These are phyloP conservation scores for Fusarium concolor DNA, from an alignment of 2,329 filamentous ascomycete genomes.

Conservation along the genomic window DNA sequence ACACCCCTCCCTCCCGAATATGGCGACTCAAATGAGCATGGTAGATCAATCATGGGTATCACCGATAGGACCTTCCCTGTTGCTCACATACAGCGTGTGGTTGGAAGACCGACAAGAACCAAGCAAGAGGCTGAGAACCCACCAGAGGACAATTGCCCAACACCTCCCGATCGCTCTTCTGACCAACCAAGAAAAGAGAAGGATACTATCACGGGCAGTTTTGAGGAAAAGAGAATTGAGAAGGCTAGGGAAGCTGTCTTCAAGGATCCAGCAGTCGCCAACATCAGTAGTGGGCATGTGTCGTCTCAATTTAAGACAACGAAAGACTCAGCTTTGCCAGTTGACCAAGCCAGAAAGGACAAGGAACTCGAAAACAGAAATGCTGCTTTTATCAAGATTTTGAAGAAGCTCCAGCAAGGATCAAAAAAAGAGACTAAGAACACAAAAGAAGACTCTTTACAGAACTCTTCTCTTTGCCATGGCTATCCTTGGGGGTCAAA, in stretches of 20 bases:
- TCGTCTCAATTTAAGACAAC: neutral
- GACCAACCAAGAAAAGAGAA: neutral
- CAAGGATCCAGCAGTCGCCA: constrained; percentile 32
- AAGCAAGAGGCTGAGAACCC: constrained; percentile 15
- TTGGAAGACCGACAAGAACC: neutral
- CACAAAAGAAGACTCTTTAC: neutral
- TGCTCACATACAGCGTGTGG: constrained; percentile 29
- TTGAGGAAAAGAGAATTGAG: neutral
- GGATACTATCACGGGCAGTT: neutral
- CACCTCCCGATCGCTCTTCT: neutral
- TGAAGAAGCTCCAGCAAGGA: constrained; percentile 44
- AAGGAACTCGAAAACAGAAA: constrained; percentile 28
- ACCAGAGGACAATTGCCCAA: constrained; percentile 4
- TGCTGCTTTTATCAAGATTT: constrained; percentile 45
- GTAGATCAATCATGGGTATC: neutral
- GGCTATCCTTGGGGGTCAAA: constrained; percentile 4
- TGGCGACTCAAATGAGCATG: neutral
- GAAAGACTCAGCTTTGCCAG: neutral
- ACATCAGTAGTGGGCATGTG: constrained; percentile 6
- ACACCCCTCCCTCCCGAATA: constrained; percentile 11
- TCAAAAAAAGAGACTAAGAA: neutral
- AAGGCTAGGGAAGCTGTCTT: constrained; percentile 33
- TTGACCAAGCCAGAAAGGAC: neutral
- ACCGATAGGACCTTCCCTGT: neutral
- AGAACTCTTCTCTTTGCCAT: neutral